Percentiles rank a stretch among this genome's conserved stretches.
These are phyloP conservation scores for Taphrina confusa DNA, from an alignment of 1,139 yeast genomes.

Conservation along the genomic window DNA sequence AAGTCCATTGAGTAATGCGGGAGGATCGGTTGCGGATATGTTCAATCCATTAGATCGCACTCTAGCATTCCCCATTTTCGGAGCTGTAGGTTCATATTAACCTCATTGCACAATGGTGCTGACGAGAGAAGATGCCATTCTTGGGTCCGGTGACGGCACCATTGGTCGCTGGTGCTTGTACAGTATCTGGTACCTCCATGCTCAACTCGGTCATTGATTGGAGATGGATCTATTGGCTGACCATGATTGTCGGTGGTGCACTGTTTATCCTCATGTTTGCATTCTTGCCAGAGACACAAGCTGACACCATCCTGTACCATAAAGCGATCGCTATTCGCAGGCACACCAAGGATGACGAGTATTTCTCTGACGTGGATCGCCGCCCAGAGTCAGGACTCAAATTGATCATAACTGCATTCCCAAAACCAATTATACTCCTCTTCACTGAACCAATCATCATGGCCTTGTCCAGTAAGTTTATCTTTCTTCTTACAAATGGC, in stretches of 20 bases:
- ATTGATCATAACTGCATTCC: neutral
- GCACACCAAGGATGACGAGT: slow-evolving; percentile 33
- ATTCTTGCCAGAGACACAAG: slow-evolving; percentile 78
- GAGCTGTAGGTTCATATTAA: slow-evolving; percentile 44
- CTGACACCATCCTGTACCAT: slow-evolving; percentile 60
- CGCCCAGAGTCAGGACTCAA: neutral
- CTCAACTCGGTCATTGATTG: slow-evolving; percentile 42
- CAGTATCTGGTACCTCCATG: slow-evolving; percentile 15
- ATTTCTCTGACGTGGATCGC: slow-evolving; percentile 16
- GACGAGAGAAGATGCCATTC: neutral
- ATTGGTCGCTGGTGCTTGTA: slow-evolving; percentile 10
- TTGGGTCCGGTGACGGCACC: slow-evolving; percentile 9
- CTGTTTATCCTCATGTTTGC: slow-evolving; percentile 64
- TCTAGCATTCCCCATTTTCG: slow-evolving; percentile 52
- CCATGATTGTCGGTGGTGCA: slow-evolving; percentile 49
- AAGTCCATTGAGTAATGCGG: slow-evolving; percentile 84
- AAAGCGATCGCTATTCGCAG: slow-evolving; percentile 60
- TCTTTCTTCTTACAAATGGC: too few species aligned
- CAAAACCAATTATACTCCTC: neutral
- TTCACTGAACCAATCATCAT: slow-evolving; percentile 31
- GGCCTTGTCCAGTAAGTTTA: slow-evolving; percentile 30
- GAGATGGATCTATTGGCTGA: slow-evolving; percentile 57
- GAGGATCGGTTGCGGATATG: slow-evolving; percentile 79
- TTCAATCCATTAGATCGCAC: slow-evolving; percentile 68
- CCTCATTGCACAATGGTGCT: too few species aligned